These are phyloP conservation scores for Candida sanyaensis DNA, from an alignment of 1,139 yeast genomes.

Conservation along the genomic window DNA sequence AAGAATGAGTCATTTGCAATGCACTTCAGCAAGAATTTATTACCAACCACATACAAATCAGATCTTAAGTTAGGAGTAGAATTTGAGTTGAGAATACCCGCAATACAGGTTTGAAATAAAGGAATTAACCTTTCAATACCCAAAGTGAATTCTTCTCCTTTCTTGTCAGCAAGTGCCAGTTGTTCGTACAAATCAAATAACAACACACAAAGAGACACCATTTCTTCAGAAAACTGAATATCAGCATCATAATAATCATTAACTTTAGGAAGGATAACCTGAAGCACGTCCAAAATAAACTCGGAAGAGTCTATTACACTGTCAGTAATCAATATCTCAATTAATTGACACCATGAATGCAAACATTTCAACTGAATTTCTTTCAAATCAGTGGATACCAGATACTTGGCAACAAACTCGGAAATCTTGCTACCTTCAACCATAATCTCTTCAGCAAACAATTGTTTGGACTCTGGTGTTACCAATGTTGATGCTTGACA, in stretches of 20 bases:
- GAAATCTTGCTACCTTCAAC: constrained; percentile 29
- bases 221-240: constrained; percentile 68
- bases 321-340: constrained; percentile 72
- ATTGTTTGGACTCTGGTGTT: constrained; percentile 21
- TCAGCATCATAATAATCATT: constrained; percentile 72
- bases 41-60: constrained; percentile 74
- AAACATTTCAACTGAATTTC: constrained; percentile 60
- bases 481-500: constrained; percentile 24
- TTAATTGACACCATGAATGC: constrained; percentile 81
- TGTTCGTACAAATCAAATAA: constrained; percentile 64
- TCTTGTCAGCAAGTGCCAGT: constrained; percentile 28
- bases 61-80: constrained; percentile 71
- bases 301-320: constrained; percentile 35
- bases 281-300: constrained; percentile 76
- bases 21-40: constrained; percentile 61
- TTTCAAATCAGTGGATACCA: constrained; percentile 48
- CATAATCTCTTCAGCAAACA: constrained; percentile 28
- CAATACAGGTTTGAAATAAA: constrained; percentile 70
- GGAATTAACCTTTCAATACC: constrained; percentile 57
- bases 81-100: constrained; percentile 69
- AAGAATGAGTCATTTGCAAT: constrained; percentile 41
- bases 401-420: constrained; percentile 42
- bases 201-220: constrained; percentile 74
- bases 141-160: constrained; percentile 31
- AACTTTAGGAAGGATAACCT: constrained; percentile 72